phyloP scores from a whole-genome alignment of 2,329 filamentous ascomycete species.

The Fusarium incarnatum region DNA sequence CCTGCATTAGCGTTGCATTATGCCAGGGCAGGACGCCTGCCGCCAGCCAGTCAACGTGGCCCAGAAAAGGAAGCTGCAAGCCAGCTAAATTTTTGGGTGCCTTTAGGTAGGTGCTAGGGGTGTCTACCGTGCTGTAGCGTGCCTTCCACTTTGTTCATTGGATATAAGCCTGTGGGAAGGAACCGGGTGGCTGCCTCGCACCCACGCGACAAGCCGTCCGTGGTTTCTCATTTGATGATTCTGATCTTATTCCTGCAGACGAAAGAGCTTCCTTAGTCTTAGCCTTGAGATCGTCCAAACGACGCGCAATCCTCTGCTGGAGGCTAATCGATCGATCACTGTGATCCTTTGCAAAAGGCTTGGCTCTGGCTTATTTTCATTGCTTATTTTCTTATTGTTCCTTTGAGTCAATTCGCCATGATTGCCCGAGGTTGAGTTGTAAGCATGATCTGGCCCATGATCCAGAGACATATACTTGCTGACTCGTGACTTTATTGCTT shows the following conservation, averaged over 20 bases:
- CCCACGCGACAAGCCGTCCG: conserved; percentile 20
- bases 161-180: not conserved
- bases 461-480: not conserved
- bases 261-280: not conserved
- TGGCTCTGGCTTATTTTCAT: not conserved
- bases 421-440: not conserved
- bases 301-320: conserved; percentile 4
- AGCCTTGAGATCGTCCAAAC: conserved; percentile 3
- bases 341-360: not conserved
- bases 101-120: not conserved
- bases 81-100: not conserved
- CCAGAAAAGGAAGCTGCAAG: conserved; percentile 23
- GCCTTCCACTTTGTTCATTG: conserved; percentile 8
- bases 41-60: conserved; percentile 6
- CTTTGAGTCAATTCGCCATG: not conserved
- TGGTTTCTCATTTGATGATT: conserved; percentile 8
- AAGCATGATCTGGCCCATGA: not conserved
- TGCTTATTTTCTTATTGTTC: not conserved
- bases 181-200: conserved; percentile 15
- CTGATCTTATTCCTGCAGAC: conserved; percentile 1
- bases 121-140: not conserved
- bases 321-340: conserved; percentile 9
- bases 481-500: not conserved
- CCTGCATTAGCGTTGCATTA: conserved; percentile 45
- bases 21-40: conserved; percentile 31